Base-by-base conservation (phyloP, 768 basidiomycete genomes). In the Botryobasidium botryosum region DNA sequence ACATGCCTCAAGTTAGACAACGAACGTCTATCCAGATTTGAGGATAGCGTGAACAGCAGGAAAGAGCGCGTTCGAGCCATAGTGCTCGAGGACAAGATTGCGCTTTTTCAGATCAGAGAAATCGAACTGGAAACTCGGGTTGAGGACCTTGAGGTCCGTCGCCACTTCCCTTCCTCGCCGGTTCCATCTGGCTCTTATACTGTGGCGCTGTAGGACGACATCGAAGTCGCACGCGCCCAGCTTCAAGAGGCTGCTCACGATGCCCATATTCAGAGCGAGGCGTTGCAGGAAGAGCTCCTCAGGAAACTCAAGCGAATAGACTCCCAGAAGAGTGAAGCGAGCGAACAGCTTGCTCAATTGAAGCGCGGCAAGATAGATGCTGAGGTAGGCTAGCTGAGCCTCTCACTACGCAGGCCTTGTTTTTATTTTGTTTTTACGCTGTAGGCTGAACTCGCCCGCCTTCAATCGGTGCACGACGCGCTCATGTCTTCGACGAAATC, bases 41-140 rank as follows among this genome's bases (percentile, higher is more conserved):
- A 29, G 6, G 17, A 28, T 20, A 2, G 20, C 2, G n/a, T 28
- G 18, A 21, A 40, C 10, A 26, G 31, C 27, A 38, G 40, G 8
- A 13, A 28, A 6, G 24, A 40, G 26, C 24, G 32, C 7, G 29
- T 42, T 5, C 27, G 24, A 2, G 28, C 42, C 23, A 2, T 43
- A 6, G 26, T 47, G 6, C 24, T 38, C 3, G 46, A 47, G 23
- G 39, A 47, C 25, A 26, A 33, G 25, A 18, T 47, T 32, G 8
- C 27, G 4, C 39, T 47, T 4, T 47, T 47, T n/a, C 24, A 35
- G 17, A 21, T 23, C 20, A 44, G 32, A 29, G 46, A 47, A 47
- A 23, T 38, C 5, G 46, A 47, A 18, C 39, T 47, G 20, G 46
- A 47, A 32, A 18, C 29, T 23, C 39, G 33, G 27, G 33, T 47